phyloP scores from a whole-genome alignment of 352 stramenopile genomes.

The Elongisporangium undulatum region DNA sequence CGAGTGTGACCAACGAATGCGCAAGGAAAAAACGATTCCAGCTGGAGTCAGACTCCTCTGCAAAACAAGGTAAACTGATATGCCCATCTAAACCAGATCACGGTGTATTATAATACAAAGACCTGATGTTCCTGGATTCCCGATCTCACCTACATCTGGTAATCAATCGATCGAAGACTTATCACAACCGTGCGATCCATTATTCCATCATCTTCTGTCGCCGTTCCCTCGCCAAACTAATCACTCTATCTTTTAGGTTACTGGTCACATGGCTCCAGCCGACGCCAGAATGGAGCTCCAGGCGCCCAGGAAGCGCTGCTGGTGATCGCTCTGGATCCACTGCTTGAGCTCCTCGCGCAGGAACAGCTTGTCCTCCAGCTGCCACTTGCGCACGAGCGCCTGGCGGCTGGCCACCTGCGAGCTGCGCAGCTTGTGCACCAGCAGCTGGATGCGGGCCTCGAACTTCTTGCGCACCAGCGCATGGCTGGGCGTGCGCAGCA shows the following conservation, averaged over 20 bases:
- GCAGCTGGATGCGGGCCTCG: constrained; percentile 82
- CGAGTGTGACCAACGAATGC: not conserved
- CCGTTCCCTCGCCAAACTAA: not conserved
- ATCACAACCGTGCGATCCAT: not conserved
- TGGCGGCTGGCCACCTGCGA: constrained; percentile 32
- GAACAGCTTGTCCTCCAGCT: constrained; percentile 26
- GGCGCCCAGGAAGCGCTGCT: constrained; percentile 34
- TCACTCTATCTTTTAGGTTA: not conserved
- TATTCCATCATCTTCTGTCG: not conserved
- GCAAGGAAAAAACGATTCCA: not conserved
- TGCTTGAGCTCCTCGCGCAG: constrained; percentile 42
- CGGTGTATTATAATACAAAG: not conserved
- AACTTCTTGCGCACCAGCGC: constrained; percentile 83
- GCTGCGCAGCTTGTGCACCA: constrained; percentile 61
- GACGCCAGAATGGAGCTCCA: constrained; percentile 26
- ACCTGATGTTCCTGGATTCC: not conserved
- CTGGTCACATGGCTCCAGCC: not conserved
- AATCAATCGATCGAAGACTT: not conserved
- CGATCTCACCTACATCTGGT: not conserved
- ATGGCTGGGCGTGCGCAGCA: constrained; percentile 93
- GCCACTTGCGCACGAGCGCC: constrained; percentile 40
- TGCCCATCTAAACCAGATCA: not conserved
- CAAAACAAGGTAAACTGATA: not conserved
- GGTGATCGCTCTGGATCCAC: constrained; percentile 60
- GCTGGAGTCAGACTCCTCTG: not conserved